Percentiles rank a stretch among this genome's conserved stretches.
Evolutionary conservation across 495 filamentous ascomycete genomes (phyloP).

Genomic region (Podospora fimiseda): DNA sequence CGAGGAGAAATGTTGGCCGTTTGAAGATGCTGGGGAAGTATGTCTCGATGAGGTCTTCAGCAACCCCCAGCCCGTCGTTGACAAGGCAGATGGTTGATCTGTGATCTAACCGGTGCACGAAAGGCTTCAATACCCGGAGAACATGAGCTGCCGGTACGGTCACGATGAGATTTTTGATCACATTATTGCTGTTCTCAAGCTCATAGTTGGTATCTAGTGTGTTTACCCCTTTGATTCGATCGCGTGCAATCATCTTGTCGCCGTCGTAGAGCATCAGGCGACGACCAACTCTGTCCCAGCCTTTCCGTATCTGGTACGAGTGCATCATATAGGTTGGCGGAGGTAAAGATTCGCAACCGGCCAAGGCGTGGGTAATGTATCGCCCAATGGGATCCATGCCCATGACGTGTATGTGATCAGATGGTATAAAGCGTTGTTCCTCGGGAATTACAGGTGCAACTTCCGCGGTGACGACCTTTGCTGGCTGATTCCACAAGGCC

Average conservation of each 20-base stretch:
- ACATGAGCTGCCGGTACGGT: slow-evolving; percentile 55
- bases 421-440: slow-evolving; percentile 5
- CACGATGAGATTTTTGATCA: slow-evolving; percentile 69
- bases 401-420: slow-evolving; percentile 46
- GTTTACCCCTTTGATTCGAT: slow-evolving; percentile 17
- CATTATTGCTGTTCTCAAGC: slow-evolving; percentile 33
- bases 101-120: slow-evolving; percentile 61
- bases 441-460: neutral
- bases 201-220: slow-evolving; percentile 20
- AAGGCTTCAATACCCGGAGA: slow-evolving; percentile 46
- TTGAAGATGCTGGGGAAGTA: slow-evolving; percentile 58
- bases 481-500: slow-evolving; percentile 8
- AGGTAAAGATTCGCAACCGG: slow-evolving; percentile 25
- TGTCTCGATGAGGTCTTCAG: slow-evolving; percentile 62
- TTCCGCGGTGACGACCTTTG: neutral
- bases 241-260: slow-evolving; percentile 4
- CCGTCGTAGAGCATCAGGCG: slow-evolving; percentile 19
- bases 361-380: slow-evolving; percentile 46
- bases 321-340: slow-evolving; percentile 27
- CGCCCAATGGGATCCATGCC: slow-evolving; percentile 44
- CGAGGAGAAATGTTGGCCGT: slow-evolving; percentile 71
- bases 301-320: slow-evolving; percentile 2
- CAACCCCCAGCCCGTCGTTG: slow-evolving; percentile 74
- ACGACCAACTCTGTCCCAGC: slow-evolving; percentile 22
- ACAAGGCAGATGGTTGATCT: slow-evolving; percentile 73